These are phyloP conservation scores for Emergomyces africanus DNA, from an alignment of 2,329 filamentous ascomycete genomes.

Conservation along the genomic window DNA sequence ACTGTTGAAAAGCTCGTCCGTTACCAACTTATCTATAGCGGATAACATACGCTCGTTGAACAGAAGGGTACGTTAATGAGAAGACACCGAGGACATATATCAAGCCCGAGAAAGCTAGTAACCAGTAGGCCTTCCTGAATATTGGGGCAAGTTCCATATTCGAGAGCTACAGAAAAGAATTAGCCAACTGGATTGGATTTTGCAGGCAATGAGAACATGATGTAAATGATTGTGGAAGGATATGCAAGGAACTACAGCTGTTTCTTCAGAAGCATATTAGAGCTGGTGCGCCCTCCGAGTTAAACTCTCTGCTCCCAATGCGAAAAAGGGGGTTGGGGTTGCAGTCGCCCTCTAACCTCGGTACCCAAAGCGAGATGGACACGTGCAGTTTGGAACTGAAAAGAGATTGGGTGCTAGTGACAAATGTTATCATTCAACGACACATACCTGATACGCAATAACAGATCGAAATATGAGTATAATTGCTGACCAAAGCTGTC, in stretches of 20 bases:
- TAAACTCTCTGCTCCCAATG: background rate
- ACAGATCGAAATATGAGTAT: background rate
- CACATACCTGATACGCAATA: background rate
- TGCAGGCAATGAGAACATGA: background rate
- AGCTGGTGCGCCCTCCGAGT: background rate
- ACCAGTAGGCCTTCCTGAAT: constrained; percentile 42
- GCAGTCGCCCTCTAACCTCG: background rate
- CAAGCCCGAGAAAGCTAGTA: constrained; percentile 46
- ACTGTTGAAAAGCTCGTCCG: background rate
- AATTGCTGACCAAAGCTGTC: background rate
- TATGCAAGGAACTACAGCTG: background rate
- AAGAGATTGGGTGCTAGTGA: background rate
- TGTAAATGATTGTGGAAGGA: background rate
- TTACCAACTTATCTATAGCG: background rate
- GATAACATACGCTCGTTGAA: constrained; percentile 64
- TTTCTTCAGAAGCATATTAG: background rate
- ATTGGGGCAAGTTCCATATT: constrained; percentile 31
- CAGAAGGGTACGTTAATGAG: constrained; percentile 51
- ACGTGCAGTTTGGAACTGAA: background rate
- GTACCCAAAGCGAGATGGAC: background rate
- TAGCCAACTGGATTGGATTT: background rate
- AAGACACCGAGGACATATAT: constrained; percentile 56
- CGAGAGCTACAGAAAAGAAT: background rate
- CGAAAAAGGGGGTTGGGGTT: too few relatives aligned
- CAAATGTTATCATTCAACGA: background rate